phyloP scores from a whole-genome alignment of 148 eudicot genomes.

The Rhododendron ovatum region DNA sequence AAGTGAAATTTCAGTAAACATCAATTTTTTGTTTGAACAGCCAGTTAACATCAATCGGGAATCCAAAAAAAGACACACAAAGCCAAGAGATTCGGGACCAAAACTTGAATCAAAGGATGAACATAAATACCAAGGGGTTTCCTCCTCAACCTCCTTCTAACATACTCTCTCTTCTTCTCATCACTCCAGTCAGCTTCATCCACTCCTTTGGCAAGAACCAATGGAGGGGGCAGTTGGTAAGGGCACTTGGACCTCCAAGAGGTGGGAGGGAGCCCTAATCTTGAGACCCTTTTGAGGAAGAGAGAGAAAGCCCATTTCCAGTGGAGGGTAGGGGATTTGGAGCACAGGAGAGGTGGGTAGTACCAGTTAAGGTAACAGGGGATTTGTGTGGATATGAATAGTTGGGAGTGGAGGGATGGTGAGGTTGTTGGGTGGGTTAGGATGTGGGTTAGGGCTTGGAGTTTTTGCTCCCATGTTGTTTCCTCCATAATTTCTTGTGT shows the following conservation, averaged over 20 bases:
- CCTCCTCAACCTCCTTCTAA: conserved; percentile 42
- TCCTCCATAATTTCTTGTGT: conserved; percentile 40
- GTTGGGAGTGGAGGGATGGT: conserved; percentile 76
- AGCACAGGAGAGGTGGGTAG: conserved; percentile 62
- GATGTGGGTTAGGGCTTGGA: conserved; percentile 68
- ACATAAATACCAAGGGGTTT: conserved; percentile 27
- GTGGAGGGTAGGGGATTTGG: conserved; percentile 18
- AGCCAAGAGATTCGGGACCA: conserved; percentile 58
- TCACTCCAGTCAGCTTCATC: conserved; percentile 73
- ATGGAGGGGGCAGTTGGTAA: conserved; percentile 61
- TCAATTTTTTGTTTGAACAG: too few species aligned
- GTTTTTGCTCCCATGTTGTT: conserved; percentile 69
- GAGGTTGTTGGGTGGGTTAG: conserved; percentile 63
- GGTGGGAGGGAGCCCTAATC: conserved; percentile 49
- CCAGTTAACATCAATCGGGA: conserved; percentile 18
- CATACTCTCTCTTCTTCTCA: conserved; percentile 46
- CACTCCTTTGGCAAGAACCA: conserved; percentile 69
- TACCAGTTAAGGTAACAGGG: conserved; percentile 84
- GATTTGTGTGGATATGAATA: conserved; percentile 63
- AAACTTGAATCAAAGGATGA: conserved; percentile 57
- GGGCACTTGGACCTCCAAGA: conserved; percentile 95
- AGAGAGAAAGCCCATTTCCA: conserved; percentile 50
- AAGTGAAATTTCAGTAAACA: not conserved
- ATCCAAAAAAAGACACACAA: conserved; percentile 45
- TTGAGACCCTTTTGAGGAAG: conserved; percentile 53